Evolutionary conservation across 371 early-diverging fungal genomes (phyloP), one percentile per base, ranked within the genome.

Genomic region (Rhizopus arrhizus): DNA sequence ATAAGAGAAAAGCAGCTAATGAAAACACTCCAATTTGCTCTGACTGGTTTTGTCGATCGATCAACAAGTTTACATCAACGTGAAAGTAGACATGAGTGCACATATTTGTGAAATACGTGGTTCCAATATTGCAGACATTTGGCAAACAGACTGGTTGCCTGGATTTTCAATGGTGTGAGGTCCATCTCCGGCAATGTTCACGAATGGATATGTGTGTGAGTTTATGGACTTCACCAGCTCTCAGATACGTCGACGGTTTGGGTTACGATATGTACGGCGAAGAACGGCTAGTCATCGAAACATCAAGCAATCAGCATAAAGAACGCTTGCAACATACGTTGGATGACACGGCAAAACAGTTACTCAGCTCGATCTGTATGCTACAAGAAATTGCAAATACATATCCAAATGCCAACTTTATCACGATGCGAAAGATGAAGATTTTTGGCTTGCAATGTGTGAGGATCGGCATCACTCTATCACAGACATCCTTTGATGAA

Each of bases 321-420:
- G 58, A 58, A 16, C 46, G 47, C 38, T 22, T 49, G 16, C 1
- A 15, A 58, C 49, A 58, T 49, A 58, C 58, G 4, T 15, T 58
- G 8, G 58, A 58, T 35, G 49, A 58, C 34, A 58, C 22, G 0
- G 34, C 32, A 38, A 58, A 58, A 58, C 49, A 48, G 33, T 15
- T 58, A 49, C n/a, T 28, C 49, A 49, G 10, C 16, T 28, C 58
- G 47, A 48, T 64, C 33, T 22, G 12, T 11, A 64, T 64, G 64
- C 40, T 59, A n/a, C 58, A 64, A 35, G 33, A 56, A 12, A 64
- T 64, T 36, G 59, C 59, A 38, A 64, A 54, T 16, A 36, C 36
- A 51, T 59, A 62, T 41, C 22, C 50, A 10, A 56, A 62, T 62
- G 16, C 57, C 29, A 50, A 56, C 29, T 51, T 56, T 50, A 13